Evolutionary conservation across 768 basidiomycete genomes (phyloP), one percentile per base, ranked within the genome.

Genomic region (Sistotremastrum niveocremeum): DNA sequence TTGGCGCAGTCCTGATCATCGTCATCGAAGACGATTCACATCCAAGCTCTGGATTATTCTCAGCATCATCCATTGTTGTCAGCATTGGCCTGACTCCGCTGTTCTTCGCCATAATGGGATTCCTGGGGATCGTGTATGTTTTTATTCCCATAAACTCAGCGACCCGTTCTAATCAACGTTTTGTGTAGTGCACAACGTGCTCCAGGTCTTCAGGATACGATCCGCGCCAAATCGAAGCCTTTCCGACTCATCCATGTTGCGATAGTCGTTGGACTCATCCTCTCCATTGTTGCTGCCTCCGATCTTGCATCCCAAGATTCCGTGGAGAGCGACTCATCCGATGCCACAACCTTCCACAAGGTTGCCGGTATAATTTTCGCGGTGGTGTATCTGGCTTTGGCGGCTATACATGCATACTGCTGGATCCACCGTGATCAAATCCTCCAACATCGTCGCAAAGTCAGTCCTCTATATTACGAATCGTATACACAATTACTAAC

Each of bases 1-100:
- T 20, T 20, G 20, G 20, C 20, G 20, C 20, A 1, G 20, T 20
- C 20, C 20, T 20, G 20, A 20, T 20, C 20, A 20, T 20, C 20
- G 20, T 20, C 20, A 20, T 20, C 20, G 20, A 20, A 20, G 20
- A 20, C 20, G 20, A 20, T 2, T 20, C 20, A 20, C 20, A 20
- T 20, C 52, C 58, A 30, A 69, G 71, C 37, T 53, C 52, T 36
- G 68, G 69, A 41, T 52, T 81, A 35, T 72, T 71, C 49, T 66
- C 69, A 41, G 71, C 77, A 37, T 72, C 74, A 34, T 73, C 72
- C 50, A 70, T 63, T 20, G 57, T 70, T 7, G 65, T 66, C 45
- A 52, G 57, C 3, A 57, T 66, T 32, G 68, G 68, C 8, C 38
- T 67, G 12, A 65, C 67, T 0, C 69, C 69, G 10, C 51, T 69